A percentile compares a stretch with the other conserved stretches of the same genome.
These are phyloP conservation scores for Tricholoma hemisulphureum DNA, from an alignment of 768 basidiomycete species.

Conservation along the genomic window DNA sequence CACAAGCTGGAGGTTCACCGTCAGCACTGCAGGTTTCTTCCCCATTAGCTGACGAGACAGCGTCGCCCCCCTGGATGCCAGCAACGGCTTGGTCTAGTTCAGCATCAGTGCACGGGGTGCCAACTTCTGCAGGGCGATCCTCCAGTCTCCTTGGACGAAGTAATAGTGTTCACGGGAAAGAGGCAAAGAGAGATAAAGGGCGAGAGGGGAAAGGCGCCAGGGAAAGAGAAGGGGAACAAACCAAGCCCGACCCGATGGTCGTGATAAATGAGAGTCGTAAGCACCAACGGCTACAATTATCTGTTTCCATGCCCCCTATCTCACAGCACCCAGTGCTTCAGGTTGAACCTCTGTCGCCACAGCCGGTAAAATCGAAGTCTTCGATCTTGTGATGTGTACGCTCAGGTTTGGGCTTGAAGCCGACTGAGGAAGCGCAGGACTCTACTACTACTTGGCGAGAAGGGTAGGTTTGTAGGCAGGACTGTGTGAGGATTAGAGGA, in stretches of 20 bases:
- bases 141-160: slow-evolving; percentile 17
- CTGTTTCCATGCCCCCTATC: slow-evolving; percentile 22
- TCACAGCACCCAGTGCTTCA: slow-evolving; percentile 6
- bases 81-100: slow-evolving; percentile 4
- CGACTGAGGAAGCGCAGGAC: slow-evolving; percentile 5
- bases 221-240: slow-evolving; percentile 14
- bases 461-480: slow-evolving; percentile 32
- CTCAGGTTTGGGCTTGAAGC: slow-evolving; percentile 33
- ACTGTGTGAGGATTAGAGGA: slow-evolving; percentile 38
- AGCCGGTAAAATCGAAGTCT: slow-evolving; percentile 10
- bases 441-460: slow-evolving; percentile 12
- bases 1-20: not conserved
- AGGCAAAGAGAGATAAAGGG: slow-evolving; percentile 12
- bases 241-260: not conserved
- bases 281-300: slow-evolving; percentile 29
- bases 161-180: slow-evolving; percentile 14
- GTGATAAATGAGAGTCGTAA: slow-evolving; percentile 11
- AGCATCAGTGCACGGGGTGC: slow-evolving; percentile 11
- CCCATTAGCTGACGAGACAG: not conserved
- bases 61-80: slow-evolving; percentile 2
- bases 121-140: slow-evolving; percentile 20
- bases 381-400: slow-evolving; percentile 34
- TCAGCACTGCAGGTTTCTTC: slow-evolving; percentile 12
- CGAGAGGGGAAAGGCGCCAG: slow-evolving; percentile 16
- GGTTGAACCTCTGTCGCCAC: slow-evolving; percentile 6